These are phyloP conservation scores for Hygrocybe coccinea DNA, from an alignment of 768 basidiomycete species.

Conservation along the genomic window DNA sequence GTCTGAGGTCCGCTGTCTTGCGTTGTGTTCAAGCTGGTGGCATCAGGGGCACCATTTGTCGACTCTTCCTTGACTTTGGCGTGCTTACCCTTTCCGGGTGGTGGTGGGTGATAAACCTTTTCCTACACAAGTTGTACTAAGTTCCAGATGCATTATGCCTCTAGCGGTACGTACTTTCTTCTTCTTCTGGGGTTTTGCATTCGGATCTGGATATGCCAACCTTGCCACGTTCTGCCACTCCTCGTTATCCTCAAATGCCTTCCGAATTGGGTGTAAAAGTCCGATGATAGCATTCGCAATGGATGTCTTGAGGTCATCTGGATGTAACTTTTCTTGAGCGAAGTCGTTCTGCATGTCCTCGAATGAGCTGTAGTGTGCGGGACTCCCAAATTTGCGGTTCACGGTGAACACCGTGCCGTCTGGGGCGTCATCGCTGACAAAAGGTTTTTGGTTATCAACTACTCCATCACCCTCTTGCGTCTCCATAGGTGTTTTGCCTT, in stretches of 20 bases:
- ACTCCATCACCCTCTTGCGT: conserved; percentile 25
- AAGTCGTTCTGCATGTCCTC: conserved; percentile 70
- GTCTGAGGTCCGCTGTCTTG: neutral
- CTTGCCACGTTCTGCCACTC: conserved; percentile 77
- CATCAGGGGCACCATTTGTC: conserved; percentile 16
- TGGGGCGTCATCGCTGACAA: conserved; percentile 65
- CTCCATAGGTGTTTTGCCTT: conserved; percentile 48
- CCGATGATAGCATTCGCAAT: conserved; percentile 70
- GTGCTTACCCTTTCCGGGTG: conserved; percentile 72
- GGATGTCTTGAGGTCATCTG: conserved; percentile 80
- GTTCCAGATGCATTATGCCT: neutral
- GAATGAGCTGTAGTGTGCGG: conserved; percentile 67
- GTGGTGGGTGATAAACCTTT: conserved; percentile 80
- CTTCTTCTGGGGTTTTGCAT: conserved; percentile 56
- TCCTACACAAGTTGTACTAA: conserved; percentile 39
- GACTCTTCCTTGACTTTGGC: conserved; percentile 63
- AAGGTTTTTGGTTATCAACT: conserved; percentile 52
- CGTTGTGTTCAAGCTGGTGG: neutral
- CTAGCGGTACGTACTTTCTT: conserved; percentile 46
- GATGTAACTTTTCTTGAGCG: conserved; percentile 71
- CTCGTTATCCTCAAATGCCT: conserved; percentile 66
- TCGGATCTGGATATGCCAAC: conserved; percentile 80
- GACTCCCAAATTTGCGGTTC: conserved; percentile 73
- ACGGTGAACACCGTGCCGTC: conserved; percentile 80
- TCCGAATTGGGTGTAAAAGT: conserved; percentile 76